These are phyloP conservation scores for Elongisporangium prolatum DNA, from an alignment of 352 stramenopile genomes.

Conservation along the genomic window DNA sequence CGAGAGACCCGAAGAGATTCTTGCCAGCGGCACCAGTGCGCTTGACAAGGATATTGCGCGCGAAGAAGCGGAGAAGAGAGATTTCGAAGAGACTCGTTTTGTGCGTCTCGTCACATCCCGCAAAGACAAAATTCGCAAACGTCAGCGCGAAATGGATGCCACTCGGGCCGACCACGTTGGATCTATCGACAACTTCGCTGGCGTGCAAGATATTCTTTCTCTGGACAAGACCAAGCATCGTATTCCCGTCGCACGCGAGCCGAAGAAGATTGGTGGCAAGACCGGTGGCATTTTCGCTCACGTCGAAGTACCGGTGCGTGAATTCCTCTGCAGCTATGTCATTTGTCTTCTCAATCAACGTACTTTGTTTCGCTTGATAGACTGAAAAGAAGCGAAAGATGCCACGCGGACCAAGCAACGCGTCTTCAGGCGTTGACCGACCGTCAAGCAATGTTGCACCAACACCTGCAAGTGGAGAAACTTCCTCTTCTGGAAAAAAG, in stretches of 20 bases:
- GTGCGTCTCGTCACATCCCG: slow-evolving; percentile 81
- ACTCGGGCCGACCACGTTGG: slow-evolving; percentile 68
- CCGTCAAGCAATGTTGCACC: slow-evolving; percentile 2
- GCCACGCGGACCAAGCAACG: slow-evolving; percentile 5
- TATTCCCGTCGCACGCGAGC: slow-evolving; percentile 39
- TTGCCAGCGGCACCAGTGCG: slow-evolving; percentile 49
- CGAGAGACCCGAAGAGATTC: slow-evolving; percentile 69
- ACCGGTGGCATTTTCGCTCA: slow-evolving; percentile 83
- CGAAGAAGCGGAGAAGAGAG: slow-evolving; percentile 79
- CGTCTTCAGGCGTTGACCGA: slow-evolving; percentile 5
- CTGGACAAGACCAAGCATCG: slow-evolving; percentile 72
- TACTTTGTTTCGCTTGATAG: slow-evolving; percentile 9
- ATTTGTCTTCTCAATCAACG: not conserved
- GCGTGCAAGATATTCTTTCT: slow-evolving; percentile 71
- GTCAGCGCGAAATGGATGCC: slow-evolving; percentile 74
- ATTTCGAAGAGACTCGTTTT: slow-evolving; percentile 84
- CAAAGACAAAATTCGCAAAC: slow-evolving; percentile 88
- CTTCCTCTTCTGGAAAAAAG: slow-evolving; percentile 44
- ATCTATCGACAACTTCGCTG: slow-evolving; percentile 86
- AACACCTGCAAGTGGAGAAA: slow-evolving; percentile 4
- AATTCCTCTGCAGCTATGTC: not conserved
- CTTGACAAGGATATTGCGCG: slow-evolving; percentile 80
- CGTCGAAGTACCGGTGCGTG: slow-evolving; percentile 50
- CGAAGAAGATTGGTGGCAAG: slow-evolving; percentile 64
- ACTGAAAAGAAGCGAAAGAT: slow-evolving; percentile 68